Conservation (phyloP, 2,329 filamentous ascomycete genomes). For the Trichocomaceae sp. region DNA sequence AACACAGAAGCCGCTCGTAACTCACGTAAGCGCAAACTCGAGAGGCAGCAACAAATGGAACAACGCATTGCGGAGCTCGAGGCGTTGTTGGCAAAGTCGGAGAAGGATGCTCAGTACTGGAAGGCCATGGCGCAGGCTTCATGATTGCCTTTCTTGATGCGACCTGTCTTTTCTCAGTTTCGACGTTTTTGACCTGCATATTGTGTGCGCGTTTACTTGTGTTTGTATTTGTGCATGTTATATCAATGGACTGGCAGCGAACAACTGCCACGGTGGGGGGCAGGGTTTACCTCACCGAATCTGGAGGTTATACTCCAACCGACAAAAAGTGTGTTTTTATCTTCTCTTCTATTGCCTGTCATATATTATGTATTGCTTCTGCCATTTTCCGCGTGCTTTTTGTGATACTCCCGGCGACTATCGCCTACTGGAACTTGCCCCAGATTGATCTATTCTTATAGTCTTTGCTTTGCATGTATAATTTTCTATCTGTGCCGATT, state of each 20-base stretch:
- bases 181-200: slow-evolving; percentile 1
- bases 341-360: slow-evolving; percentile 9
- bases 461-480: slow-evolving; percentile 2
- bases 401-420: slow-evolving; percentile 2
- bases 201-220: slow-evolving; percentile 3
- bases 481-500: slow-evolving; percentile 32
- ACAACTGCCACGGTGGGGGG: slow-evolving; percentile 26
- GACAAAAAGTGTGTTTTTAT: slow-evolving; percentile 27
- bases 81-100: slow-evolving; percentile 34
- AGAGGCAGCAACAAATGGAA: slow-evolving; percentile 68
- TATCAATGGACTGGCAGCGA: slow-evolving; percentile 15
- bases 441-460: neutral
- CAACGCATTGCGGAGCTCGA: slow-evolving; percentile 63
- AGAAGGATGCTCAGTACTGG: slow-evolving; percentile 14
- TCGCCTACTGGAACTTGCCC: neutral
- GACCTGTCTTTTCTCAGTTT: neutral
- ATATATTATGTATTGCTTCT: slow-evolving; percentile 5
- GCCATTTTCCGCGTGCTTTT: slow-evolving; percentile 12
- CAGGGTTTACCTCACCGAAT: slow-evolving; percentile 22
- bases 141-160: neutral
- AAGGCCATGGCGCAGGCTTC: neutral
- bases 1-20: slow-evolving; percentile 93
- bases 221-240: slow-evolving; percentile 17
- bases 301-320: slow-evolving; percentile 19
- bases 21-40: slow-evolving; percentile 78